phyloP scores from a whole-genome alignment of 2,329 filamentous ascomycete species.

The Pleurostoma richardsiae region DNA sequence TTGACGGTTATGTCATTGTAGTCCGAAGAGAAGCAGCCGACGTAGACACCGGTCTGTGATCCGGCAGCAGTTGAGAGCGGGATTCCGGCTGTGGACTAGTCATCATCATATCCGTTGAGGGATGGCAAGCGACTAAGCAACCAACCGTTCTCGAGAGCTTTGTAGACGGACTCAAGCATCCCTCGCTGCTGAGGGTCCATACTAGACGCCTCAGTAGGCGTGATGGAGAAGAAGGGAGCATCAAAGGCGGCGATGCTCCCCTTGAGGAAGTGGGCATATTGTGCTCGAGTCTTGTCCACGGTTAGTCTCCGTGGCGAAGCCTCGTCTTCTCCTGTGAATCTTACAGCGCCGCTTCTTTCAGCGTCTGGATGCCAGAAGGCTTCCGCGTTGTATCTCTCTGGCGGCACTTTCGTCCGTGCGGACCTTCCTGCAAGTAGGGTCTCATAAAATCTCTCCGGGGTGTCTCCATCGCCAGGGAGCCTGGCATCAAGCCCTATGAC shows the following conservation, averaged over 20 bases:
- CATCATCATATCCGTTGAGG: neutral
- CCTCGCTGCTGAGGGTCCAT: conserved; percentile 7
- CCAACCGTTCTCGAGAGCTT: conserved; percentile 10
- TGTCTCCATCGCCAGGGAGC: conserved; percentile 19
- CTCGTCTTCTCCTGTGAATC: conserved; percentile 16
- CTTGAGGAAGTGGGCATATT: conserved; percentile 4
- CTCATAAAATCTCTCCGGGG: conserved; percentile 19
- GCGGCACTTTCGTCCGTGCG: conserved; percentile 17
- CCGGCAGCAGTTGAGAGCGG: conserved; percentile 3
- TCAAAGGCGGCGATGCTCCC: conserved; percentile 8
- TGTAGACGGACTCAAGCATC: conserved; percentile 5
- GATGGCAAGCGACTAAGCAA: neutral
- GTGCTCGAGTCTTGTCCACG: conserved; percentile 1
- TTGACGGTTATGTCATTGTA: conserved; percentile 12
- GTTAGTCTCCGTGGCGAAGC: no score
- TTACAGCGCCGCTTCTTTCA: conserved; percentile 17
- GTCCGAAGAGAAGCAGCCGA: conserved; percentile 19
- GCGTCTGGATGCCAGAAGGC: conserved; percentile 22
- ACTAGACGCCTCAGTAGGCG: conserved; percentile 5
- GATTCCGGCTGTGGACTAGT: conserved; percentile 4
- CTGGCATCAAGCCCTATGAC: conserved; percentile 12
- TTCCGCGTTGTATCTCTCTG: conserved; percentile 20
- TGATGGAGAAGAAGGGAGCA: conserved; percentile 9
- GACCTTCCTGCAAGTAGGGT: conserved; percentile 19
- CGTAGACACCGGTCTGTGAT: conserved; percentile 13